phyloP scores from a whole-genome alignment of 2,329 filamentous ascomycete species.

The Aspergillus chevalieri region DNA sequence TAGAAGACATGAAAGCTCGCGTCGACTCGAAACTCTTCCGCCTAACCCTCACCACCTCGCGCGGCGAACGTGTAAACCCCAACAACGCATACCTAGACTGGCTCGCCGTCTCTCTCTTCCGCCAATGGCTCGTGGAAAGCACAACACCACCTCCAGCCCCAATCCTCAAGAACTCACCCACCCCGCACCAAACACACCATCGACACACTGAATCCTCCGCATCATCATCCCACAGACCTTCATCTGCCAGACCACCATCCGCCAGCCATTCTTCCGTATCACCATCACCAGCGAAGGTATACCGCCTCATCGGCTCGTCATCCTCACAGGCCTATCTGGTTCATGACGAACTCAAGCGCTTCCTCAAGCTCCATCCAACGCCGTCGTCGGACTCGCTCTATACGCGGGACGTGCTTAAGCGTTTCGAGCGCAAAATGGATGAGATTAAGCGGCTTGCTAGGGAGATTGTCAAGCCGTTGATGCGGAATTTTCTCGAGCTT shows the following conservation, averaged over 20 bases:
- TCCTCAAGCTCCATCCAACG: conserved; percentile 69
- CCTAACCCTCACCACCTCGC: conserved; percentile 67
- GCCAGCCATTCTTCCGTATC: conserved; percentile 17
- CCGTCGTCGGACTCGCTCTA: conserved; percentile 59
- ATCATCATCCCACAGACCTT: conserved; percentile 8
- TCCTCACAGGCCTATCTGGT: conserved; percentile 60
- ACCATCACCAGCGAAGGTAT: conserved; percentile 58
- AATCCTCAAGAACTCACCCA: conserved; percentile 33
- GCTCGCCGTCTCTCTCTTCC: conserved; percentile 79
- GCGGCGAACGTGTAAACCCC: conserved; percentile 77
- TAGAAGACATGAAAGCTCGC: conserved; percentile 73
- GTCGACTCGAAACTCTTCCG: conserved; percentile 79
- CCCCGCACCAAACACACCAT: conserved; percentile 6
- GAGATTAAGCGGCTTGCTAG: conserved; percentile 80
- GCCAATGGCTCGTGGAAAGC: conserved; percentile 89
- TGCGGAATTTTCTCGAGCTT: conserved; percentile 77
- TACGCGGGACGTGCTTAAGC: conserved; percentile 73
- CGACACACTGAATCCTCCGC: conserved; percentile 14
- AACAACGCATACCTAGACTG: conserved; percentile 78
- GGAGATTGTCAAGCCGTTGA: conserved; percentile 76
- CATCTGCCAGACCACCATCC: conserved; percentile 14
- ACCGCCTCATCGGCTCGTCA: conserved; percentile 65
- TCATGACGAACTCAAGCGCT: conserved; percentile 85
- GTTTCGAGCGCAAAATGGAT: conserved; percentile 81
- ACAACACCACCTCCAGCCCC: conserved; percentile 64